Base-by-base conservation (phyloP, 805 yeast genomes). In the Torulaspora indica region DNA sequence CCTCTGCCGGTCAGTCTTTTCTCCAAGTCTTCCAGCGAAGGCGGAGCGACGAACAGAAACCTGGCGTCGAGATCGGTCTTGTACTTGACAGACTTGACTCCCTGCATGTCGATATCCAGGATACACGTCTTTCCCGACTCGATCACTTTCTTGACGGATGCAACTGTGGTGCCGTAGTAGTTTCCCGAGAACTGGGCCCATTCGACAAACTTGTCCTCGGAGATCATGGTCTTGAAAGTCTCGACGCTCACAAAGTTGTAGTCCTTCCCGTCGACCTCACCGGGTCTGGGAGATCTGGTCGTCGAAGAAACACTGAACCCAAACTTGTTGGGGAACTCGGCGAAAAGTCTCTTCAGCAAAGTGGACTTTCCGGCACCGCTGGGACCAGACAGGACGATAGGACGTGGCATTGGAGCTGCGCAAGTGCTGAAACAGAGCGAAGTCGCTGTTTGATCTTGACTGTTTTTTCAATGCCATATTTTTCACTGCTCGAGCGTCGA, bases 151-250 rank as follows among this genome's bases (percentile, higher is more conserved):
- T 85, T 76, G 36, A 93, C 97, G 24, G 96, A 82, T 60, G 79
- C 82, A 57, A 88, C 74, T 37, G 96, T 75, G 39, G 98, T 93
- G 47, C 99, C 99, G 69, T 93, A 93, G 74, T 85, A 90, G 75
- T 93, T 93, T 41, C 98, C 98, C 9, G 96, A 87, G 61, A 93
- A 93, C 69, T 89, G 93, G 4, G 99, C 98, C 93, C 95, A 88
- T 70, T 93, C 99, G 53, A 93, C 81, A 71, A 93, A 93, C 51
- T 82, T 84, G 35, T 78, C 71, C 18, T 81, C 80, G 8, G 73
- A 81, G 52, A 93, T 88, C 67, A 87, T 74, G 54, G 72, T 62
- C 68, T 88, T 77, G 77, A 93, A 93, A 47, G 78, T 77, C 12
- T 85, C 93, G 45, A 85, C 90, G 24, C 84, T 76, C 43, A 77